A percentile compares a stretch with the other conserved stretches of the same genome.
Conservation (phyloP, 2,329 filamentous ascomycete species). For the Chalaropsis ovoidea region DNA sequence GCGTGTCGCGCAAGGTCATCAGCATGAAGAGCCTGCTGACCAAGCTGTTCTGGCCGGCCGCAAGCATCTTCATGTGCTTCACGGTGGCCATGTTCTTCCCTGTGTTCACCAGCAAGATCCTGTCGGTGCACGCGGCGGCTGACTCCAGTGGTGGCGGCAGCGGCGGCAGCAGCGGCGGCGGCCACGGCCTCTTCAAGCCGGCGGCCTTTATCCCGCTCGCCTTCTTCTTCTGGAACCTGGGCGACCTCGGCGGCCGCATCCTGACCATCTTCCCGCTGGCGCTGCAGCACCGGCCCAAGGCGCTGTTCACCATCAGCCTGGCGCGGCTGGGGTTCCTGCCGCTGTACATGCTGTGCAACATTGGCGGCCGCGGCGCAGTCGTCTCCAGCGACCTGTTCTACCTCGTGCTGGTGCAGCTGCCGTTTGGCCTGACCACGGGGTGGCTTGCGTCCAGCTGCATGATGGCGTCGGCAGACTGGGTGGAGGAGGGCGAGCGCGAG, state of each 20-base stretch:
- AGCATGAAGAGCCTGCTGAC: constrained; percentile 55
- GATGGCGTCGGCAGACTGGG: constrained; percentile 78
- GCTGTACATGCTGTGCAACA: constrained; percentile 81
- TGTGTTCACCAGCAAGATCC: constrained; percentile 66
- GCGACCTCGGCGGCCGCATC: constrained; percentile 70
- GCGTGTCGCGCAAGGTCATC: constrained; percentile 40
- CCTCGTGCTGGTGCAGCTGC: constrained; percentile 66
- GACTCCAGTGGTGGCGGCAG: not conserved
- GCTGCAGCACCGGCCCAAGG: constrained; percentile 51
- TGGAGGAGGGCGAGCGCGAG: constrained; percentile 72
- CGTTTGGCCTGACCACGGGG: constrained; percentile 78
- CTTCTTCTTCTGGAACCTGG: constrained; percentile 88
- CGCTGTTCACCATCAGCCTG: constrained; percentile 58
- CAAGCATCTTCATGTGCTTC: constrained; percentile 73
- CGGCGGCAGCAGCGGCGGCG: constrained; percentile 31
- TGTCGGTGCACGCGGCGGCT: constrained; percentile 34
- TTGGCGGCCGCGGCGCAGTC: constrained; percentile 62
- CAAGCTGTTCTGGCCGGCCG: constrained; percentile 69
- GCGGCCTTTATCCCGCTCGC: constrained; percentile 78
- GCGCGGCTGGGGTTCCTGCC: constrained; percentile 63
- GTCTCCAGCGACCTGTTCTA: constrained; percentile 82
- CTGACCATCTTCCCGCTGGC: constrained; percentile 49
- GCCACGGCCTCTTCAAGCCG: constrained; percentile 54
- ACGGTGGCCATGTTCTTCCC: constrained; percentile 87
- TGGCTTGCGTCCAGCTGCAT: constrained; percentile 81